Evolutionary conservation across 164 flowering plant genomes (phyloP).

Genomic region (Kalanchoe fedtschenkoi): DNA sequence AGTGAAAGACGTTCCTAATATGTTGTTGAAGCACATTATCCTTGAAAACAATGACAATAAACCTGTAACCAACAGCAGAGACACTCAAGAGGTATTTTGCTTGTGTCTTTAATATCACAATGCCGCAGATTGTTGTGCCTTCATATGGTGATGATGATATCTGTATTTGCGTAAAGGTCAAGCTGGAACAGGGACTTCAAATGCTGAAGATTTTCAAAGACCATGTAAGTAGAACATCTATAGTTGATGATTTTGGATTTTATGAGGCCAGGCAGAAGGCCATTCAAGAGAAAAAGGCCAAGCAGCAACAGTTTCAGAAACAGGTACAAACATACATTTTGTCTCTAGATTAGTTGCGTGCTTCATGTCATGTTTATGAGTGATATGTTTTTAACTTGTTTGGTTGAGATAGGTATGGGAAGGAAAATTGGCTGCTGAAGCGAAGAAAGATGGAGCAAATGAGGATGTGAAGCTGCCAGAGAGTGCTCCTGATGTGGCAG

Average conservation of each 20-base stretch:
- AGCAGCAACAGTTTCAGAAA: constrained; percentile 52
- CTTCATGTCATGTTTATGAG: not conserved
- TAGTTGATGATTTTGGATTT: constrained; percentile 78
- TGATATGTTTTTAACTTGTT: not conserved
- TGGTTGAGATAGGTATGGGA: constrained; percentile 42
- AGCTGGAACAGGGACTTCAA: constrained; percentile 66
- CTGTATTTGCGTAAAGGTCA: constrained; percentile 31
- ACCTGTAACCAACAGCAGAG: constrained; percentile 85
- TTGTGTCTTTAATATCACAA: not conserved
- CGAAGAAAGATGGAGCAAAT: constrained; percentile 28
- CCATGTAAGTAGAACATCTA: constrained; percentile 48
- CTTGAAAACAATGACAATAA: constrained; percentile 82
- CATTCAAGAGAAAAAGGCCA: constrained; percentile 66
- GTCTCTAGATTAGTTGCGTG: not conserved
- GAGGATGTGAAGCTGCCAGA: constrained; percentile 20
- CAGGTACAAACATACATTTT: constrained; percentile 27
- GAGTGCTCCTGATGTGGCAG: constrained; percentile 21
- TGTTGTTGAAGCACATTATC: constrained; percentile 59
- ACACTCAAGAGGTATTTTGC: constrained; percentile 67
- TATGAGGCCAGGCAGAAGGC: constrained; percentile 72
- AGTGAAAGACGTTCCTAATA: constrained; percentile 82
- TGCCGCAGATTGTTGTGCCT: not conserved
- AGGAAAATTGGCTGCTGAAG: constrained; percentile 34
- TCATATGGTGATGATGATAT: no score
- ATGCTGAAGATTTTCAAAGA: constrained; percentile 77